phyloP scores from a whole-genome alignment of 2,329 filamentous ascomycete species.

The Grosmannia clavigera region DNA sequence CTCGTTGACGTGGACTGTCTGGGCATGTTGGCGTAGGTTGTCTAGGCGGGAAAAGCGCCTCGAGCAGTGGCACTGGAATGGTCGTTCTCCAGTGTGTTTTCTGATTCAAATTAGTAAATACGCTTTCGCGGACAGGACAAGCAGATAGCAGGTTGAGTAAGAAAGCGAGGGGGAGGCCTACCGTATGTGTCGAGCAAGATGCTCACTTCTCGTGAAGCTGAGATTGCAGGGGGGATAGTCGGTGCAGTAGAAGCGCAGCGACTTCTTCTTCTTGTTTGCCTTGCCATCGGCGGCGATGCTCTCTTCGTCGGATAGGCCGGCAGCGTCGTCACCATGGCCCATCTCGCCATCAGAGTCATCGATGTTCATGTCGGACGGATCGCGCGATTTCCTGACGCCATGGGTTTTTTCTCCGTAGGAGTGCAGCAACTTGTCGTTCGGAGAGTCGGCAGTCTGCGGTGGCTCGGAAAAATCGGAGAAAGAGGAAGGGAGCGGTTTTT shows the following conservation, averaged over 20 bases:
- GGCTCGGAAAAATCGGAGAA: slow-evolving; percentile 23
- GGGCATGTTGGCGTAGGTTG: slow-evolving; percentile 90
- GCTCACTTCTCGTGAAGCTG: slow-evolving; percentile 92
- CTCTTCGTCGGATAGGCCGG: slow-evolving; percentile 50
- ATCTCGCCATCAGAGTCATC: slow-evolving; percentile 59
- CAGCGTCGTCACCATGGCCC: slow-evolving; percentile 32
- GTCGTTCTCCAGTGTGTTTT: slow-evolving; percentile 94
- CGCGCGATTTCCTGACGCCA: slow-evolving; percentile 45
- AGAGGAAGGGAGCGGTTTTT: slow-evolving; percentile 42
- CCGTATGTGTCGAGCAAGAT: slow-evolving; percentile 88
- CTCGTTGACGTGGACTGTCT: slow-evolving; percentile 95
- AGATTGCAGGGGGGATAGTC: slow-evolving; percentile 88
- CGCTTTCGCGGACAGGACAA: neutral
- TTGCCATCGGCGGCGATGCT: slow-evolving; percentile 54
- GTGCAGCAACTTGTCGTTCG: slow-evolving; percentile 16
- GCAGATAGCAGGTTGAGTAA: neutral
- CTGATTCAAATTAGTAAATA: slow-evolving; percentile 28
- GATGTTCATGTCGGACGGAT: slow-evolving; percentile 63
- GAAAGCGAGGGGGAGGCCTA: slow-evolving; percentile 25
- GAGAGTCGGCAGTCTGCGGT: slow-evolving; percentile 19
- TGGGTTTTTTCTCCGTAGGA: slow-evolving; percentile 40
- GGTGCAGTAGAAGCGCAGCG: slow-evolving; percentile 90
- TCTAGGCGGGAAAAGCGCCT: slow-evolving; percentile 87
- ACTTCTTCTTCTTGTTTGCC: slow-evolving; percentile 88
- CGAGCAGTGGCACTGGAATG: slow-evolving; percentile 92